Evolutionary conservation across 306 rosid genomes (phyloP), one percentile per base, ranked within the genome.

Genomic region (Urtica urens): DNA sequence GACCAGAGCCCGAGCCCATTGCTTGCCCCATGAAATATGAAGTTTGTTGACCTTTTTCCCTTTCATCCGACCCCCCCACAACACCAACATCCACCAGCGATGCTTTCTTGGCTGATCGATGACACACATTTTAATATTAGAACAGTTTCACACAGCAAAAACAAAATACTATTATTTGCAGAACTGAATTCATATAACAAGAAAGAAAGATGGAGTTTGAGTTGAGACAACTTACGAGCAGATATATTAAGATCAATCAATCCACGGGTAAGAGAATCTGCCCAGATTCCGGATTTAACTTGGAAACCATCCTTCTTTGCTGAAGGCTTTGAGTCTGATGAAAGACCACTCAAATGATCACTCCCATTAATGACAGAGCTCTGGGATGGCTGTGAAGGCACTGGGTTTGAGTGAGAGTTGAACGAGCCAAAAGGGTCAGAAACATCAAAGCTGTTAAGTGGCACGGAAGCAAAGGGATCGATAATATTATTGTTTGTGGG

Each of bases 251-350:
- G 96, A 78, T 92, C 99, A 55, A 92, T 92, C 60, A 92, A 58
- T 55, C 99, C 99, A 33, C 99, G 99, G 80, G 83, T 92, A 16
- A 92, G 81, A 31, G 99, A 81, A 75, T 92, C 99, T 1, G 99
- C 83, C 99, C 99, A 92, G 59, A 92, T 61, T 57, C 94, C 96
- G 42, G 99, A 92, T 46, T 92, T 92, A 72, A 92, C 88, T 71
- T 75, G 81, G 60, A 82, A 85, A 63, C 59, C 4, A 69, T 75
- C 79, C 59, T 69, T 85, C 67, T 77, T 84, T 55, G 77, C 49
- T 34, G 72, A 60, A 58, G 67, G 55, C 55, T 58, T 64, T 44
- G 74, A 45, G 49, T 62, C 79, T 10, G 61, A 57, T 40, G 65
- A 55, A 45, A 75, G 49, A 53, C 60, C 80, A 51, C 48, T 67